Evolutionary conservation across 768 basidiomycete genomes (phyloP), one percentile per base, ranked within the genome.

Genomic region (Dioszegia hungarica): DNA sequence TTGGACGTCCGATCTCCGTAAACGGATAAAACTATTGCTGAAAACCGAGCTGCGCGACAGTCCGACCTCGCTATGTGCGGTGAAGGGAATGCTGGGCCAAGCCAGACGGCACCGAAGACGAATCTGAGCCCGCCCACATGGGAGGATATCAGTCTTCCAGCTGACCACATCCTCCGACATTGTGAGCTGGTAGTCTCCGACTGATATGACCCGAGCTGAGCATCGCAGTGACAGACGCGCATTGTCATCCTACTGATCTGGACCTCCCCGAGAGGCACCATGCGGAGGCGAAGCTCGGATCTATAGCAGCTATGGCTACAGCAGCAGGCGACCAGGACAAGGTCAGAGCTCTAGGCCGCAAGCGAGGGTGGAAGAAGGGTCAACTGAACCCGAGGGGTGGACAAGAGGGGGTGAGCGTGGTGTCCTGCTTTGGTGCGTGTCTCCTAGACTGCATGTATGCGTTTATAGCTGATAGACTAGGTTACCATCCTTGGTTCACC

Each of bases 401-500:
- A 46, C 48, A 19, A 52, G 52, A 20, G 17, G 72, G 68, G 2
- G 48, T 52, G 11, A 59, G 61, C 22, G 76, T 92, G 24, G 77
- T 89, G n/a, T 88, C 93, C 45, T 88, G 85, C 73, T 98, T 94
- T 75, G 93, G 90, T 91, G 56, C 78, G 85, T 77, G 37, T n/a
- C 31, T 33, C 43, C 15, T 25, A 15, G 10, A 2, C 31, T 22
- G 1, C 36, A 14, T 14, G 15, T 22, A 40, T 5, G n/a, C 20
- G n/a, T 5, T 29, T 11, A 28, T 9, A n/a, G 46, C 57, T 52
- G 28, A 45, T 20, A 14, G 15, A 14, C 2, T 39, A 91, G 89
- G 93, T 41, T 85, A 90, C 68, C 94, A 97, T 72, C 94, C 94
- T 1, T 97, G 94, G 94, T 93, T 89, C 76, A 81, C 86, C 2